A percentile compares a stretch with the other conserved stretches of the same genome.
These are phyloP conservation scores for Penicillium crystallinum DNA, from an alignment of 495 filamentous ascomycete species.

Conservation along the genomic window DNA sequence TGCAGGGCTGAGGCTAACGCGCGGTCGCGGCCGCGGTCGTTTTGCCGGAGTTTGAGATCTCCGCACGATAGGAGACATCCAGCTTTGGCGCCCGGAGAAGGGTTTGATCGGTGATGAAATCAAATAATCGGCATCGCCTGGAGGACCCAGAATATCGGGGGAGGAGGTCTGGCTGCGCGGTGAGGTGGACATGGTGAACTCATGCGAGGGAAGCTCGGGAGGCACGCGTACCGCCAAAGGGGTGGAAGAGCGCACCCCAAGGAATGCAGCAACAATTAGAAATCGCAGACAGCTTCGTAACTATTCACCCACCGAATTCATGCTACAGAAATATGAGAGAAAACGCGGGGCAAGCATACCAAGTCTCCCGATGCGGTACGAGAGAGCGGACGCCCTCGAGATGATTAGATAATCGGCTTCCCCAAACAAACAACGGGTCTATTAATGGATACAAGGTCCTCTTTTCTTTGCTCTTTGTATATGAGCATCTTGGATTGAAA, in stretches of 20 bases:
- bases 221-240: constrained; percentile 25
- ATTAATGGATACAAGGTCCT: background rate
- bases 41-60: constrained; percentile 11
- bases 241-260: constrained; percentile 18
- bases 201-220: constrained; percentile 17
- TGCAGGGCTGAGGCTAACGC: constrained; percentile 34
- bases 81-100: constrained; percentile 39
- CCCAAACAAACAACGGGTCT: constrained; percentile 4
- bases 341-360: constrained; percentile 32
- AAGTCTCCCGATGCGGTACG: constrained; percentile 33
- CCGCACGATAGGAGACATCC: constrained; percentile 34
- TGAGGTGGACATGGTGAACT: constrained; percentile 26
- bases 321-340: constrained; percentile 6
- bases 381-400: constrained; percentile 4
- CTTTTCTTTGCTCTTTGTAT: background rate
- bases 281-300: background rate
- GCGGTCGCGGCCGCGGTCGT: constrained; percentile 21
- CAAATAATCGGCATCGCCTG: constrained; percentile 42
- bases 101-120: constrained; percentile 43
- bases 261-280: constrained; percentile 17
- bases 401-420: constrained; percentile 16
- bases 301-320: constrained; percentile 3
- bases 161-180: constrained; percentile 41
- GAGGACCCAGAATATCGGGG: constrained; percentile 43
- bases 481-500: background rate